Base-by-base conservation (phyloP, 2,329 filamentous ascomycete genomes). In the Metarhizium album region DNA sequence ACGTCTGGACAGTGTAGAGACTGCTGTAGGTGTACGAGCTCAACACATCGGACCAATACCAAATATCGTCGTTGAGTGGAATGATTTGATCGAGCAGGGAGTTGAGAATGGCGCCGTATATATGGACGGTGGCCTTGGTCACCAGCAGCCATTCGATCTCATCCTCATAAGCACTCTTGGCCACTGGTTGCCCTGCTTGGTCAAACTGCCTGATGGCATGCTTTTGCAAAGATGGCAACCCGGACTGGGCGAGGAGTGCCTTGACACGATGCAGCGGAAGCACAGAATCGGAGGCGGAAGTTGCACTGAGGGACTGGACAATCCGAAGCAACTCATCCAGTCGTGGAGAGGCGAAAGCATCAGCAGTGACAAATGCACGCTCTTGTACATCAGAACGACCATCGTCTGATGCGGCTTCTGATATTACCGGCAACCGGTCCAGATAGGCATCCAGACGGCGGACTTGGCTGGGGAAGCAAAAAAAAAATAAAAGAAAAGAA, bases 41-140 rank as follows among this genome's bases (percentile, higher is more conserved):
- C 29, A 95, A 70, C 2, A 96, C 79, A 57, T 93, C 86, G 62
- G 95, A 88, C 93, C 93, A 98, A 66, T 97, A 97, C 82, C 86
- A 90, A 23, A 95, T 84, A 58, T 95, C 90, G 57, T 95, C 84
- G 59, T 83, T 87, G 18, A 98, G 69, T 0, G 85, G 84, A 11
- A 91, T 82, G 11, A 90, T 94, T 59, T 93, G 86, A 50, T 91
- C 85, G 11, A 96, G 70, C 3, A 97, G 75, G 0, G 80, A 82
- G 58, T 83, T 83, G 58, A 96, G 72, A 40, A 95, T 77, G 46
- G 87, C 71, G 3, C 91, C 91, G 61, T 95, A 94, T 1, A 86
- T 83, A 62, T 96, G 91, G n/a, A 90, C 82, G 0, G 90, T 87
- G 4, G 90, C 90, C 67, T 97, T 98, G 67, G 86, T 88, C 29